Base-by-base conservation (phyloP, 441 rosid species). In the Populus hybrid region DNA sequence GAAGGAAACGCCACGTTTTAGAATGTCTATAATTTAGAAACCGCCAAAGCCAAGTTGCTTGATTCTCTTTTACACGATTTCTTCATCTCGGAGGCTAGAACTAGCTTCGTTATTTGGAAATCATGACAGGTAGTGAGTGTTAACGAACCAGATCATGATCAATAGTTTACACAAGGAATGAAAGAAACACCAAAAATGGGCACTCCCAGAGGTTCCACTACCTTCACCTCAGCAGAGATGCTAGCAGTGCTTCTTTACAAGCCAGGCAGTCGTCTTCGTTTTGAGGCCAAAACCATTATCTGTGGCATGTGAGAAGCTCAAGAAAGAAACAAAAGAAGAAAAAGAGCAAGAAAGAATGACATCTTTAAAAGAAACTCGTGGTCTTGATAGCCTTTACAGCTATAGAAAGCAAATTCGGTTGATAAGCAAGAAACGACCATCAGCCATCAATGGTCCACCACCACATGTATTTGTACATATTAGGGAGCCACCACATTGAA, bases 351-450 rank as follows among this genome's bases (percentile, higher is more conserved):
- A 32, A 35, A 53, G 21, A 35, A 26, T 38, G 76, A 14, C 23
- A 11, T 4, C 2, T 24, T 9, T 6, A 73, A 50, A 14, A 46
- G 71, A 67, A 46, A 10, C 46, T 40, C 57, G 18, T 12, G 19
- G 57, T 46, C 38, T 71, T 70, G 50, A 46, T 57, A 24, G 42
- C 9, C 80, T 84, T 84, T 83, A 81, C 89, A 84, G 89, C 84
- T 83, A 79, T 76, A 78, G 80, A 79, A 69, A 74, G 79, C 76
- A 77, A 18, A 14, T 67, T 73, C 10, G 81, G 34, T 65, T 79
- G 24, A 71, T 28, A 11, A 35, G 9, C 26, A 19, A 21, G 67
- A 79, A 78, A 75, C 70, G 76, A 78, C 79, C 82, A 75, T 36
- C 61, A 46, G 21, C 57, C 28, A 34, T 73, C 70, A 10, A 24